Base-by-base conservation (phyloP, 2,329 filamentous ascomycete species). In the Cladosporium sp. region DNA sequence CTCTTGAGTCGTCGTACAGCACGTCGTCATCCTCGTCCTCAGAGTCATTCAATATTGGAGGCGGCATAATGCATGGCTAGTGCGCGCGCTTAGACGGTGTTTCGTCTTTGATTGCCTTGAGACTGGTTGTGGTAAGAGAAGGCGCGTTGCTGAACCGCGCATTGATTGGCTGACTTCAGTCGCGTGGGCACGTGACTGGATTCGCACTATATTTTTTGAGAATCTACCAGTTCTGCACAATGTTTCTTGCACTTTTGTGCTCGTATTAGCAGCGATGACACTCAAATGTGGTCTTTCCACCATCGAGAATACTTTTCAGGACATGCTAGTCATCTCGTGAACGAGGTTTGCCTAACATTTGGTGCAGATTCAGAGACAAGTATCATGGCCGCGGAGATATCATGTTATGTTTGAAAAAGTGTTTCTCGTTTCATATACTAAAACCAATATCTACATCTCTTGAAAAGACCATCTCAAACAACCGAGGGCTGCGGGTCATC, bases 11-110 rank as follows among this genome's bases (percentile, higher is more conserved):
- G 12, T 47, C 52, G 28, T 47, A 55, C 28, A 55, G 19, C 15
- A 58, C 37, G 24, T 58, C 56, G 7, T 60, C 63, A 19, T 56
- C 58, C 13, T 65, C 63, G 24, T 64, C 63, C 32, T 65, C 63
- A 17, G 63, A 65, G 52, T 65, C 63, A 17, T 60, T 57, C 17
- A 65, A 34, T 32, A 58, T 54, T n/a, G 37, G 36, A 13, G 48
- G 56, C 15, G 49, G 48, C 56, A 58, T 58, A 5, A 13, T 44
- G 56, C 56, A 54, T 58, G 10, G 32, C 13, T 13, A 45, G 42
- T 45, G 4, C 28, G 24, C 9, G 25, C 15, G 13, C 20, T 22
- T 9, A n/a, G 24, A 15, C 17, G 22, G 24, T 24, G 15, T 45
- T 28, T 15, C 17, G 42, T 45, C 24, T 13, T 45, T 3, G 6